phyloP scores from a whole-genome alignment of 83 land plant genomes.

The Thuja plicata region DNA sequence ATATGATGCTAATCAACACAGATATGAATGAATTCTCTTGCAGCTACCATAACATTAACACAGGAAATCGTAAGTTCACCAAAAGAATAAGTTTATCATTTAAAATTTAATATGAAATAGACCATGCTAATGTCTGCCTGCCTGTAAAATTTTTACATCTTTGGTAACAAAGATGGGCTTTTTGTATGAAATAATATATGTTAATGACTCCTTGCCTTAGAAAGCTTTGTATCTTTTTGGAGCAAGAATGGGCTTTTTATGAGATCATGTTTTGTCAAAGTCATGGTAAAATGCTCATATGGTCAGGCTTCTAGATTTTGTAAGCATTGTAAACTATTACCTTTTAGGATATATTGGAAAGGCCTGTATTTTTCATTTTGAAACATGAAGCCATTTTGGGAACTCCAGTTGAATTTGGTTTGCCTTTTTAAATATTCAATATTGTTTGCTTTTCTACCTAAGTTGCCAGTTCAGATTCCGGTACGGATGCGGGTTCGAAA shows the following conservation, averaged over 20 bases:
- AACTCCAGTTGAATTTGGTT: neutral
- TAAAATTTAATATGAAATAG: neutral
- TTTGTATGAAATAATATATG: neutral
- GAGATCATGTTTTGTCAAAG: neutral
- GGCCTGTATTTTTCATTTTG: neutral
- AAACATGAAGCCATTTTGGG: neutral
- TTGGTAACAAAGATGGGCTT: neutral
- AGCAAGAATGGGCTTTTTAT: too few relatives aligned
- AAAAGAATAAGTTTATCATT: neutral
- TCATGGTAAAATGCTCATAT: neutral
- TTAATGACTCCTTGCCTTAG: neutral
- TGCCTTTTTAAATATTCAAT: neutral
- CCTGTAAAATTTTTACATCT: neutral
- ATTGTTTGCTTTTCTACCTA: neutral
- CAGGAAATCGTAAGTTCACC: neutral
- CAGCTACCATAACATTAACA: too few relatives aligned
- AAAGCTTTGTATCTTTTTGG: neutral
- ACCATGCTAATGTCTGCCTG: neutral
- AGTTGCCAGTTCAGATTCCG: too few relatives aligned
- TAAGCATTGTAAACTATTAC: neutral
- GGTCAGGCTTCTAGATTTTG: neutral
- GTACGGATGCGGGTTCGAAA: too few relatives aligned
- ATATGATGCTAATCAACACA: too few relatives aligned
- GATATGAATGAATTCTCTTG: too few relatives aligned
- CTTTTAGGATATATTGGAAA: neutral